These are phyloP conservation scores for Boletus pseudopeckii DNA, from an alignment of 768 basidiomycete species.

Conservation along the genomic window DNA sequence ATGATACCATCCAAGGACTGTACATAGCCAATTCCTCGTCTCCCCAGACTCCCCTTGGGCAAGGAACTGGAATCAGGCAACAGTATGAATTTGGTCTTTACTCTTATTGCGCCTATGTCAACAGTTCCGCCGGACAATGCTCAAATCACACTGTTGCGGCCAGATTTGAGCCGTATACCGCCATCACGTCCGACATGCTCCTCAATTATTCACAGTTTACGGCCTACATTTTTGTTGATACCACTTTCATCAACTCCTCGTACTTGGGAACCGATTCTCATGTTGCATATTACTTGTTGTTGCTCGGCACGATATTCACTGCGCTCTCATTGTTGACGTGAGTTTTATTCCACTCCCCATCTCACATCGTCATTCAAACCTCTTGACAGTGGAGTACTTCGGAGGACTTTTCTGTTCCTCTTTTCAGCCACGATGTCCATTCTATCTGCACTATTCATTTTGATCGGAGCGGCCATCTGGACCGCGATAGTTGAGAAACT, in stretches of 20 bases:
- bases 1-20: conserved; percentile 58
- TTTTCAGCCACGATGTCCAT: conserved; percentile 62
- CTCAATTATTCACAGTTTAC: conserved; percentile 59
- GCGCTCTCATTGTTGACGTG: conserved; percentile 65
- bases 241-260: conserved; percentile 56
- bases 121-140: conserved; percentile 57
- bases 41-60: conserved; percentile 42
- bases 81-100: conserved; percentile 80
- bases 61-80: conserved; percentile 59
- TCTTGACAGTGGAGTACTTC: conserved; percentile 56
- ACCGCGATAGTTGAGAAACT: conserved; percentile 68
- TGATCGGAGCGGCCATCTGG: conserved; percentile 75
- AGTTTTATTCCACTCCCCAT: conserved; percentile 27
- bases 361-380: conserved; percentile 1
- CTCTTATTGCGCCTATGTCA: conserved; percentile 71
- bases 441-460: conserved; percentile 55
- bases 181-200: conserved; percentile 64
- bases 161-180: conserved; percentile 62
- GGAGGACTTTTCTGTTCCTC: conserved; percentile 64
- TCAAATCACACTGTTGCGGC: conserved; percentile 56
- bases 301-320: conserved; percentile 68
- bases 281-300: conserved; percentile 72
- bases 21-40: conserved; percentile 65
- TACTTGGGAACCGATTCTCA: conserved; percentile 62
- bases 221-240: conserved; percentile 46